Percentiles rank a stretch among this genome's conserved stretches.
Conservation (phyloP, 2,329 filamentous ascomycete genomes). For the Gaeumannomyces tritici region DNA sequence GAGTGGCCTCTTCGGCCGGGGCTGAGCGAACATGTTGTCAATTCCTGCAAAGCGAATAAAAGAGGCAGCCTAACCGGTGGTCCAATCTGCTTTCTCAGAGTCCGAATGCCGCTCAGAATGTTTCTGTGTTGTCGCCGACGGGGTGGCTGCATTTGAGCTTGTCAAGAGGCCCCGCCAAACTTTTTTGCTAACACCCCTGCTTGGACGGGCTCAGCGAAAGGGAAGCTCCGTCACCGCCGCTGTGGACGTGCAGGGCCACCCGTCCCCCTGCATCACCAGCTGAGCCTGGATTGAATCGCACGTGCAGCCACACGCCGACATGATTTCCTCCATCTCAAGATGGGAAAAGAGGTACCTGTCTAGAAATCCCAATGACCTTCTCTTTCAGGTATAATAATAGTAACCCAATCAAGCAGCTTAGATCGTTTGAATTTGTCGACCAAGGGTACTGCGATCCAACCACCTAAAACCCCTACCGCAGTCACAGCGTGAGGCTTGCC, state of each 20-base stretch:
- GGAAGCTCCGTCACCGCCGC: not conserved
- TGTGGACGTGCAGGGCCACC: no score
- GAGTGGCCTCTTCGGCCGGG: slow-evolving; percentile 50
- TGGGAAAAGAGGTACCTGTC: no score
- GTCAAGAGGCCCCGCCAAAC: not conserved
- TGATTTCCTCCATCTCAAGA: not conserved
- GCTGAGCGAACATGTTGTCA: slow-evolving; percentile 37
- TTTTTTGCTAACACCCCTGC: not conserved
- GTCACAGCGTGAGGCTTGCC: not conserved
- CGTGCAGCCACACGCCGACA: not conserved
- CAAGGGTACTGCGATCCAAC: no score
- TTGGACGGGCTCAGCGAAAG: not conserved
- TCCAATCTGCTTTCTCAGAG: not conserved
- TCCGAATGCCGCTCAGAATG: not conserved
- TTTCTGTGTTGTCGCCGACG: not conserved
- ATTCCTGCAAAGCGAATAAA: not conserved
- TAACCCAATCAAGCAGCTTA: no score
- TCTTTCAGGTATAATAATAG: no score
- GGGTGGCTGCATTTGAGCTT: not conserved
- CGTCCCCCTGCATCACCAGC: not conserved
- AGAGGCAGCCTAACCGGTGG: not conserved
- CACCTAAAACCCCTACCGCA: no score
- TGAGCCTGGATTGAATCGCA: not conserved
- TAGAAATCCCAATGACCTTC: no score
- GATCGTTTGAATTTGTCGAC: no score